Evolutionary conservation across 2,329 filamentous ascomycete genomes (phyloP).

Genomic region (Stemphylium beticola): DNA sequence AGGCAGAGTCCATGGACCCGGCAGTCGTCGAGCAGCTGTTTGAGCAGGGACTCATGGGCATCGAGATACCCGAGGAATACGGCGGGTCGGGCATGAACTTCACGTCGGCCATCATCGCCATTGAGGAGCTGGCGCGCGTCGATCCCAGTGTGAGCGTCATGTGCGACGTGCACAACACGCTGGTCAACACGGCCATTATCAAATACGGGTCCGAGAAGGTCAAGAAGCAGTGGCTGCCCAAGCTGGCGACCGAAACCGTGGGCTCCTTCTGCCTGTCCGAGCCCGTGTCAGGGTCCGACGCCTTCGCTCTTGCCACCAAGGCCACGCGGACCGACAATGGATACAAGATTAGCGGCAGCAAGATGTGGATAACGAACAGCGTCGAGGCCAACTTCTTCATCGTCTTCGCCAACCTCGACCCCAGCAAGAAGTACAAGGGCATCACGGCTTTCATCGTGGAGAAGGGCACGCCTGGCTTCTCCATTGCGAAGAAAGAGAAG

Average conservation of each 20-base stretch:
- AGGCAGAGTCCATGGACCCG: slow-evolving; percentile 92
- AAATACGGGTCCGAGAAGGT: slow-evolving; percentile 79
- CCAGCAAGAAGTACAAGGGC: slow-evolving; percentile 90
- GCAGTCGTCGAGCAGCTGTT: slow-evolving; percentile 89
- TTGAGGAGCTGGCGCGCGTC: slow-evolving; percentile 92
- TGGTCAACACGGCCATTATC: slow-evolving; percentile 91
- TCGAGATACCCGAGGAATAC: slow-evolving; percentile 97
- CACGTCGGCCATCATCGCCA: slow-evolving; percentile 91
- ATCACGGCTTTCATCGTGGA: slow-evolving; percentile 96
- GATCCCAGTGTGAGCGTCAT: slow-evolving; percentile 95
- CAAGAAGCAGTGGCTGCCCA: slow-evolving; percentile 88
- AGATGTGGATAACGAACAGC: slow-evolving; percentile 99
- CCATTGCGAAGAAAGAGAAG: slow-evolving; percentile 99
- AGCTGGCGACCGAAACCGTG: slow-evolving; percentile 86
- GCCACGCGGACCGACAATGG: slow-evolving; percentile 82
- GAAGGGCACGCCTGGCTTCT: slow-evolving; percentile 87
- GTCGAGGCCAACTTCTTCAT: slow-evolving; percentile 95
- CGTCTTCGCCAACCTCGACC: slow-evolving; percentile 95
- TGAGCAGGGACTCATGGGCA: slow-evolving; percentile 95
- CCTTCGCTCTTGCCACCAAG: slow-evolving; percentile 92
- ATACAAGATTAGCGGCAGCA: slow-evolving; percentile 86
- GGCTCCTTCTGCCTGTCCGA: slow-evolving; percentile 92
- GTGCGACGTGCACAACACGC: slow-evolving; percentile 96
- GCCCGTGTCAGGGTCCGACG: slow-evolving; percentile 90
- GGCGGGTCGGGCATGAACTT: slow-evolving; percentile 99